phyloP scores from a whole-genome alignment of 1,284 basidiomycete genomes.

The Waitea zeae region DNA sequence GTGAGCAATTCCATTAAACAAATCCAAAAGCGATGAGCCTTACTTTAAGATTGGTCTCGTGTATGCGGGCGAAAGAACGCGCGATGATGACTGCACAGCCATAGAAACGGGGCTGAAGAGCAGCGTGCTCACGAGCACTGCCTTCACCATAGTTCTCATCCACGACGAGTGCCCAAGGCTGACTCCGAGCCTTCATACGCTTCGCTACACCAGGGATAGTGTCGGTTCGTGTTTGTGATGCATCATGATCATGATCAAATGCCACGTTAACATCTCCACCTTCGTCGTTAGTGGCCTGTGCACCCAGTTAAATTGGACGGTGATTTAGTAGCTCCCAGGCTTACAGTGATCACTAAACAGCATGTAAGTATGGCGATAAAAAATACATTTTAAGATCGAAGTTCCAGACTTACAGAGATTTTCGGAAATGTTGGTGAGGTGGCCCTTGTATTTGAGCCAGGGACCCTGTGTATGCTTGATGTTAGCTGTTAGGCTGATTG shows the following conservation, averaged over 20 bases:
- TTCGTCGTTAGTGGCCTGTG: conserved; percentile 79
- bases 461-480: too few species aligned
- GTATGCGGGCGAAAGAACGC: conserved; percentile 94
- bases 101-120: conserved; percentile 92
- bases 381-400: conserved; percentile 13
- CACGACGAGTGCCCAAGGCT: conserved; percentile 90
- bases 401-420: conserved; percentile 77
- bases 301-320: conserved; percentile 3
- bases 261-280: conserved; percentile 82
- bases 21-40: conserved; percentile 6
- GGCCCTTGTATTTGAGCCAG: conserved; percentile 98
- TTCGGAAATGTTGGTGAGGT: conserved; percentile 91
- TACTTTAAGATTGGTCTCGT: conserved; percentile 94
- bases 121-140: conserved; percentile 95
- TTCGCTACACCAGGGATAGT: conserved; percentile 87
- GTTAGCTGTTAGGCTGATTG: too few species aligned
- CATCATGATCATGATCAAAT: conserved; percentile 46
- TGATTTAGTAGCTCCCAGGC: conserved; percentile 3
- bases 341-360: conserved; percentile 43
- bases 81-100: conserved; percentile 76
- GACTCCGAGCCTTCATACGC: conserved; percentile 60
- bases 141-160: conserved; percentile 98
- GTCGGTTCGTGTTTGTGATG: conserved; percentile 35
- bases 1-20: conserved; percentile 4
- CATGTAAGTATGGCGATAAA: conserved; percentile 17